Evolutionary conservation across 176 grass and related monocot species (phyloP), one percentile per base, ranked within the genome.

Genomic region (Oryza officinalis): DNA sequence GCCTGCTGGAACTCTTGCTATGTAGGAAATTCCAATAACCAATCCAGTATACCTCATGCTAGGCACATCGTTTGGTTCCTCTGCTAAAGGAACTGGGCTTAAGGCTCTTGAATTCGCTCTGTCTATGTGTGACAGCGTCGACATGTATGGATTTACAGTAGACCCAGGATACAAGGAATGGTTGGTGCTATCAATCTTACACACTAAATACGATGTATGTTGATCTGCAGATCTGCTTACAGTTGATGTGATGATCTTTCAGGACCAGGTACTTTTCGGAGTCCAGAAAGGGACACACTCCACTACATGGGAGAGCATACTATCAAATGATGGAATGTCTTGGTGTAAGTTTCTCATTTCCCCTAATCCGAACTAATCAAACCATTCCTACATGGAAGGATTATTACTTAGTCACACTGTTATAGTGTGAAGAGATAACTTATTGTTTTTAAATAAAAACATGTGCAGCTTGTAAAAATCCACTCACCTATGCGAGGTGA

Each of bases 281-380:
- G 85, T 90, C 93, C 67, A 95, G 96, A 74, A 88, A 93, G 82
- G 96, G 93, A 13, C 96, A 98, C 74, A 98, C 96, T 73, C 96
- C 93, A 32, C 86, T 98, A 38, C 93, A 93, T 46, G 96, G 96
- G 26, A 94, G 96, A 90, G 89, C 96, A 80, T 98, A 98, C 85
- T 98, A 92, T 87, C 96, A 95, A 77, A 98, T 98, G 96, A 98
- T 98, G 96, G 96, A 98, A 91, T 98, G 96, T 79, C 91, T 98
- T 81, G 93, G 96, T 78, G 96, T 98, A 73, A 88, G 84, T 88
- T n/a, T 50, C 47, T 76, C 43, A 40, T 60, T 83, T 69, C 78
- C 47, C 18, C 2, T 27, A 66, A 40, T n/a, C 27, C 12, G 76
- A 79, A 4, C 50, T 28, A 60, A 75, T 3, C 35, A 74, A 44